phyloP scores from a whole-genome alignment of 1,284 basidiomycete species.

The Puccinia horiana region DNA sequence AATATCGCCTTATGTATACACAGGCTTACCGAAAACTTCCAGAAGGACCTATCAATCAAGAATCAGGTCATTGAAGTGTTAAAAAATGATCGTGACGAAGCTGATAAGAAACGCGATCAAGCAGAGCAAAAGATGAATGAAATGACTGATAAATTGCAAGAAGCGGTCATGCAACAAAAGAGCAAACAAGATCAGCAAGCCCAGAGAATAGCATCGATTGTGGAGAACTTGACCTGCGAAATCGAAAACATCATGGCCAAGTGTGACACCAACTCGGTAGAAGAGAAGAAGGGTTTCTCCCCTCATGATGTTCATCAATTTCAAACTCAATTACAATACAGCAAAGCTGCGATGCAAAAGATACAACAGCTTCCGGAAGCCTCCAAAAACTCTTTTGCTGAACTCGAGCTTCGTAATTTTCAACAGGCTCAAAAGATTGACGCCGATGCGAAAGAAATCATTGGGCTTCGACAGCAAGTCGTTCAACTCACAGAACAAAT shows the following conservation, averaged over 20 bases:
- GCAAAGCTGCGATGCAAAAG: constrained; percentile 8
- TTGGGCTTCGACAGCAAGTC: neutral
- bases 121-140: constrained; percentile 10
- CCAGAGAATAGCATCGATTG: constrained; percentile 9
- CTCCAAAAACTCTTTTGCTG: neutral
- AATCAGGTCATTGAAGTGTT: neutral
- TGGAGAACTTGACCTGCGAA: neutral
- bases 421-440: neutral
- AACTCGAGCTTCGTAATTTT: neutral
- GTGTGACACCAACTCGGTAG: neutral
- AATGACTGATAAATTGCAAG: constrained; percentile 3
- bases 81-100: constrained; percentile 8
- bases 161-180: constrained; percentile 2
- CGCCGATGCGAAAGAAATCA: constrained; percentile 1
- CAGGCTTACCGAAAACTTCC: constrained; percentile 7
- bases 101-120: neutral
- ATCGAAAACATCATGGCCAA: neutral
- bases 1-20: neutral
- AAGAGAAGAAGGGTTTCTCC: neutral
- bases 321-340: constrained; percentile 13
- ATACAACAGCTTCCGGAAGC: neutral
- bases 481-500: neutral
- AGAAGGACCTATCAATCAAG: constrained; percentile 23
- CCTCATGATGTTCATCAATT: neutral
- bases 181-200: constrained; percentile 8